Base-by-base conservation (phyloP, 768 basidiomycete species). In the Pleurotus cornucopiae region DNA sequence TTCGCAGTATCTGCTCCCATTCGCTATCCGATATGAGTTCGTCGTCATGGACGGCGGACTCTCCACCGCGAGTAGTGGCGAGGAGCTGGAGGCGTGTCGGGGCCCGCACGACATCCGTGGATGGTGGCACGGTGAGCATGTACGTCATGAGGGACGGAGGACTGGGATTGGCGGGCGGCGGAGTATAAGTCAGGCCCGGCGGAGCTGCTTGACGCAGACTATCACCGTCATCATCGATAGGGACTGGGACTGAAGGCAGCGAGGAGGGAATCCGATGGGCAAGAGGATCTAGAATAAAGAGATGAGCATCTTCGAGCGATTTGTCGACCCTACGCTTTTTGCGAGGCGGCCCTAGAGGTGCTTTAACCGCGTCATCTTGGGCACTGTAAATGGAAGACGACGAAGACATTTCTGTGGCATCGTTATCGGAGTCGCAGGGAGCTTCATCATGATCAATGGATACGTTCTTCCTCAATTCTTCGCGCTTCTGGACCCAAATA, bases 1-100 rank as follows among this genome's bases (percentile, higher is more conserved):
- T 70, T 55, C 90, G 71, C 18, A 89, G 60, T 25, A 89, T 53
- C 16, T 71, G 76, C 54, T 90, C 88, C 23, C 88, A 66, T 66
- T 92, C 90, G 2, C 83, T 86, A 26, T 81, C 77, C 2, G 70
- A 78, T 57, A 92, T 89, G 20, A 92, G 70, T 57, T 91, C 90
- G 6, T 89, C 84, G 58, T 93, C 90, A 1, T 62, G 59, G 16
- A 92, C 81, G 18, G 76, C 69, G 20, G 72, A 71, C 37, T 51
- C 76, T 37, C 84, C 85, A 45, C 88, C 85, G 44, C 86, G 84
- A 46, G 75, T 72, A 9, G 75, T 71, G 0, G 76, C 70, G 34
- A 92, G 76, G 23, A 85, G 68, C 59, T 89, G 87, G 6, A 92
- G 76, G 34, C 90, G 86, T 2, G 85, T 84, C 2, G 84, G 89